Percentiles rank a stretch among this genome's conserved stretches.
phyloP scores from a whole-genome alignment of 1,139 yeast species.

The Pichia sp. region DNA sequence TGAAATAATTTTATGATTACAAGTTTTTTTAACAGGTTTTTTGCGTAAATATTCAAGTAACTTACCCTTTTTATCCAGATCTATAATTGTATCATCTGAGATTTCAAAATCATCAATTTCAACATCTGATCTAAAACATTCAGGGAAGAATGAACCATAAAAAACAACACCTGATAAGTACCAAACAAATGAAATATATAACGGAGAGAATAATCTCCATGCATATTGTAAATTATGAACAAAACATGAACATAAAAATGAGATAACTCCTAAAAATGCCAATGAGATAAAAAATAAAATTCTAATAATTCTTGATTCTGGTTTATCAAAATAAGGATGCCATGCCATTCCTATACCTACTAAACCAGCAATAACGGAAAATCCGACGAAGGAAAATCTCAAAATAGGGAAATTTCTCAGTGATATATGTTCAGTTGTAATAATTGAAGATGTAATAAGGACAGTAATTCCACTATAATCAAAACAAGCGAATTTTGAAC shows the following conservation, averaged over 20 bases:
- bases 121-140: conserved; percentile 70
- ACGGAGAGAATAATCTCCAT: conserved; percentile 51
- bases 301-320: conserved; percentile 74
- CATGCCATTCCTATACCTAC: conserved; percentile 79
- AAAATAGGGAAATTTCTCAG: conserved; percentile 56
- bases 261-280: conserved; percentile 66
- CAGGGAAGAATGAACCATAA: conserved; percentile 87
- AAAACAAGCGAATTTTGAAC: conserved; percentile 81
- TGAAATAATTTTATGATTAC: conserved; percentile 45
- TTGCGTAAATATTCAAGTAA: conserved; percentile 50
- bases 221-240: conserved; percentile 54
- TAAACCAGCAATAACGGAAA: conserved; percentile 62
- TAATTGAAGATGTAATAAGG: conserved; percentile 82
- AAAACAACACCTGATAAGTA: conserved; percentile 79
- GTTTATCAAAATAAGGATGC: conserved; percentile 84
- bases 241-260: conserved; percentile 52
- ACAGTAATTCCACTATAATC: conserved; percentile 94
- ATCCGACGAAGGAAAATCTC: conserved; percentile 43
- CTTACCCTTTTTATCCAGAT: conserved; percentile 33
- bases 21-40: conserved; percentile 41
- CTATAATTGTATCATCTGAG: conserved; percentile 37
- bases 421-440: conserved; percentile 79
- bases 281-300: conserved; percentile 79
- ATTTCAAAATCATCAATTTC: conserved; percentile 41
- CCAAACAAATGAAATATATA: conserved; percentile 62